Evolutionary conservation across 768 basidiomycete species (phyloP).

Genomic region (Calocybe gangraenosa): DNA sequence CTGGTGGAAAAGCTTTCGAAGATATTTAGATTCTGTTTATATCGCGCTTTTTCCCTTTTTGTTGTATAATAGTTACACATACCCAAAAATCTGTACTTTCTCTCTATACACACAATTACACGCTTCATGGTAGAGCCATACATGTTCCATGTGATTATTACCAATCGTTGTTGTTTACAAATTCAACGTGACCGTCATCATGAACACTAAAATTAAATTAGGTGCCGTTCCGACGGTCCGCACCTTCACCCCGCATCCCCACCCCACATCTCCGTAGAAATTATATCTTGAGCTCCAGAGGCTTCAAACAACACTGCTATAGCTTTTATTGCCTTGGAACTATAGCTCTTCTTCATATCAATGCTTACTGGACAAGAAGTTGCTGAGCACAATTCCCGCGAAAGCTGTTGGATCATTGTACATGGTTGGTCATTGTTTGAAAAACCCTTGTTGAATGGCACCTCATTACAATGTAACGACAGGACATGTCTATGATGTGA

Average conservation of each 20-base stretch:
- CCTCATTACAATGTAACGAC: conserved; percentile 4
- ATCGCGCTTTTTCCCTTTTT: background rate
- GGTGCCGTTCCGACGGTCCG: background rate
- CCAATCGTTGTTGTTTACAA: too few relatives aligned
- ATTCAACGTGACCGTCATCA: too few relatives aligned
- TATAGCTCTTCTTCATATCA: too few relatives aligned
- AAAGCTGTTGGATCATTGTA: conserved; percentile 82
- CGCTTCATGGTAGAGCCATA: too few relatives aligned
- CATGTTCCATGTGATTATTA: too few relatives aligned
- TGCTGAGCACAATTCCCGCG: conserved; percentile 50
- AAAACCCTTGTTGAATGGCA: background rate
- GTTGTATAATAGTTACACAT: too few relatives aligned
- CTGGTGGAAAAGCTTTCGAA: conserved; percentile 58
- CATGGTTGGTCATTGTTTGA: conserved; percentile 46
- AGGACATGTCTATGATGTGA: conserved; percentile 79
- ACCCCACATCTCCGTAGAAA: conserved; percentile 1
- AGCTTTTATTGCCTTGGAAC: too few relatives aligned
- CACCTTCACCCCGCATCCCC: background rate
- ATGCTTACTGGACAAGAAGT: conserved; percentile 45
- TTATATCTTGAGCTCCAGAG: background rate
- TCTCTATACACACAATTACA: too few relatives aligned
- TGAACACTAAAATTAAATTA: too few relatives aligned
- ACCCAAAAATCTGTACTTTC: too few relatives aligned
- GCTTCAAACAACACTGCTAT: background rate
- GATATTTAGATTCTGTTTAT: conserved; percentile 29